Evolutionary conservation across 192 early-diverging fungal species (phyloP), one percentile per base, ranked within the genome.

Genomic region (Dissophora globulifera): DNA sequence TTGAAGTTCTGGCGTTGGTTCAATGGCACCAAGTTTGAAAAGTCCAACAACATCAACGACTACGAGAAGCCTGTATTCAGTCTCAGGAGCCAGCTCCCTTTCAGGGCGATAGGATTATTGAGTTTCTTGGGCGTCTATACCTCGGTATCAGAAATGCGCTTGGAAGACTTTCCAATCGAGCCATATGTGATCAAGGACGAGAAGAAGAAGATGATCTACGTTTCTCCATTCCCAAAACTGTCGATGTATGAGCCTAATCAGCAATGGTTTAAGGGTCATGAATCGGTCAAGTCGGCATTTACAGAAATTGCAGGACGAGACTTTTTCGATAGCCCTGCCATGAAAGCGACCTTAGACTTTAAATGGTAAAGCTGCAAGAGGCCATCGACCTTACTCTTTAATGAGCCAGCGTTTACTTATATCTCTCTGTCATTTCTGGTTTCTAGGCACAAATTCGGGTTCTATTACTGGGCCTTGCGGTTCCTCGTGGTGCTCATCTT

Each of bases 11-110:
- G 56, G 38, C 60, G 41, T 8, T 45, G 55, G 7, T 46, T 62
- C 19, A 42, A 17, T 5, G 40, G 46, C 7, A 31, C 5, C 2
- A n/a, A n/a, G 7, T 61, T 60, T 25, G 25, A 48, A 23, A 76
- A 76, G 19, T 76, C 72, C 6, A 58, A 67, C 45, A 76, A 76
- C 25, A 60, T 76, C 57, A 67, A 76, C 30, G 72, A 67, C 52
- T 67, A 67, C 38, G n/a, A 43, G 23, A 60, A 62, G 4, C 72
- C 72, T 4, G 64, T 76, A 1, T 66, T 76, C 47, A 50, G 55
- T 22, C 35, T 76, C 6, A 42, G 72, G 35, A 59, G 42, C 1
- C 63, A 67, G 47, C 47, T 76, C 17, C 72, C 72, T 10, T 49
- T 67, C 52, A 32, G 72, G 23, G 45, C 52, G 0, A 32, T 50